Percentiles rank a stretch among this genome's conserved stretches.
Evolutionary conservation across 164 flowering plant species (phyloP).

Genomic region (Chimonanthus praecox): DNA sequence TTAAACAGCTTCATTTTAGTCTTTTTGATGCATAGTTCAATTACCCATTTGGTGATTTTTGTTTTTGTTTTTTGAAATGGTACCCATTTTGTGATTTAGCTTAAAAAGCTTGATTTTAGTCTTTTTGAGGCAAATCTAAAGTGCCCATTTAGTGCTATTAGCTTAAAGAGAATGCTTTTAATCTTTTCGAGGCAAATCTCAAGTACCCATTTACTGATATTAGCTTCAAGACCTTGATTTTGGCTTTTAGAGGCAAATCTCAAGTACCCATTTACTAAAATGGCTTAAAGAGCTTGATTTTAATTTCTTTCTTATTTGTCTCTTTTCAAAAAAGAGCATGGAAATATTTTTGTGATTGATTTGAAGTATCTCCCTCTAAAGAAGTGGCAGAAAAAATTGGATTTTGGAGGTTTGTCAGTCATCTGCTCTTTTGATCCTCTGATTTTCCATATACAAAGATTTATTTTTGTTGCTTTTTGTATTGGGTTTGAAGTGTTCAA

Average conservation of each 20-base stretch:
- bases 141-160: not conserved
- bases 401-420: not conserved
- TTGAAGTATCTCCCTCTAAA: slow-evolving; percentile 3
- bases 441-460: not conserved
- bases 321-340: not conserved
- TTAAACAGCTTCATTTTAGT: slow-evolving; percentile 1
- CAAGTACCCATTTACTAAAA: not conserved
- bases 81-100: not conserved
- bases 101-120: slow-evolving; percentile 1
- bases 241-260: not conserved
- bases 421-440: not conserved
- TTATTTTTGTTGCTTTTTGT: not conserved
- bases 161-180: not conserved
- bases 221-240: not conserved
- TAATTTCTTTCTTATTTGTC: not conserved
- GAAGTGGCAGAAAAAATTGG: not conserved
- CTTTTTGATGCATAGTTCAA: not conserved
- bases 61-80: not conserved
- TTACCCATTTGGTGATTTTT: not conserved
- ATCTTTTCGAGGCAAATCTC: not conserved
- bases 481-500: too few relatives aligned
- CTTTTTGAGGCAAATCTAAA: not conserved
- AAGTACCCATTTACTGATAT: not conserved
- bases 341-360: not conserved
- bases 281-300: not conserved